A percentile compares a stretch with the other conserved stretches of the same genome.
Conservation (phyloP, 495 filamentous ascomycete species). For the Talaromyces proteolyticus region DNA sequence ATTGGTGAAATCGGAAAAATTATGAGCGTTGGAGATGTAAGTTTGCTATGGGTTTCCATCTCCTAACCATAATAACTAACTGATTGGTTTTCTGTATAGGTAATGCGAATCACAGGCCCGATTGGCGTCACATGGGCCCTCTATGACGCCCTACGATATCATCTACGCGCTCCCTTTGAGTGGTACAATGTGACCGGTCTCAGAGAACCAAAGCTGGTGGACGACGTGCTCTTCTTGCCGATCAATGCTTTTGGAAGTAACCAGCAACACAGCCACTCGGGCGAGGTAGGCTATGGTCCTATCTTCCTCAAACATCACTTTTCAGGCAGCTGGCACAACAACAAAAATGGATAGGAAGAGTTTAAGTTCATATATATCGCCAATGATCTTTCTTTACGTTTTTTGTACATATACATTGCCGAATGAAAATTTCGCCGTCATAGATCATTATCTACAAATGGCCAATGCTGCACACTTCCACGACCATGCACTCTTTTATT, state of each 20-base stretch:
- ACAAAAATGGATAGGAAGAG: not conserved
- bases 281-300: not conserved
- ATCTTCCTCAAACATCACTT: not conserved
- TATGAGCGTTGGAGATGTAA: not conserved
- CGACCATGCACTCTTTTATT: too few relatives aligned
- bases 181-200: slow-evolving; percentile 17
- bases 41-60: not conserved
- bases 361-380: not conserved
- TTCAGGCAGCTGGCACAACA: not conserved
- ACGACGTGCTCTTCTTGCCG: slow-evolving; percentile 35
- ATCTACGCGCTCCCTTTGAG: not conserved
- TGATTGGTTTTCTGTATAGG: too few relatives aligned
- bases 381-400: not conserved
- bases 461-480: too few relatives aligned
- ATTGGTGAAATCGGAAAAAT: not conserved
- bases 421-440: not conserved
- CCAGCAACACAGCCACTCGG: not conserved
- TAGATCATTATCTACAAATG: too few relatives aligned
- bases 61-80: not conserved
- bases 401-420: not conserved
- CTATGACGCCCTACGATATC: not conserved
- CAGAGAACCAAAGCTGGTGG: slow-evolving; percentile 26
- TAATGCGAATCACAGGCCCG: not conserved
- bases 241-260: slow-evolving; percentile 25
- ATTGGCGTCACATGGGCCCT: not conserved